Evolutionary conservation across 306 rosid species (phyloP), one percentile per base, ranked within the genome.

Genomic region (Vigna nakashimae): DNA sequence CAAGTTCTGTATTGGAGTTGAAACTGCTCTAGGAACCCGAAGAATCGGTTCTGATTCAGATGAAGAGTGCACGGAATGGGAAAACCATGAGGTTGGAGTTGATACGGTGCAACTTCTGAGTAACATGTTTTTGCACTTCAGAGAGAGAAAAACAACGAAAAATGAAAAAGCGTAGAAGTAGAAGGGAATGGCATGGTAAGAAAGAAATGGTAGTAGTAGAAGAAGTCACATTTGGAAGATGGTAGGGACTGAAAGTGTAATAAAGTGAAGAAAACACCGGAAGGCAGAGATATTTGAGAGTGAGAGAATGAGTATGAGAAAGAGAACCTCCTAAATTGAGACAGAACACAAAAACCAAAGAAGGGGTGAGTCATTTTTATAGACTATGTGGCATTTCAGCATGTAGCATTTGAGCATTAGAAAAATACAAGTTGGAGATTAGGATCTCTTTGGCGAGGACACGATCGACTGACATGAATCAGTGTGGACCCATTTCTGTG

Each of bases 61-160:
- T 28, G 83, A 80, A 20, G 82, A 30, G 5, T 79, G 88, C 63
- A 75, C 83, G 65, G 60, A 78, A 74, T 85, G 87, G 52, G 78
- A 87, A 6, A 86, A n/a, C 73, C 86, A 86, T 60, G 96, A 87
- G 38, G 55, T 79, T 68, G 78, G 81, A 66, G 86, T 84, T 32
- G 94, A 90, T 13, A 88, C 26, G 5, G 87, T 89, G 24, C 84
- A 88, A 74, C 89, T 94, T 83, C 94, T 77, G 26, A 90, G 91
- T 75, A 88, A 84, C 96, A 94, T 93, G 86, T 9, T 80, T 69
- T 62, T 16, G 26, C 4, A 69, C 6, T 83, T 22, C 7, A 30
- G 15, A 72, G 49, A 14, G 2, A 42, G 6, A 55, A 10, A 38
- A 9, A 32, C 15, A 26, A n/a, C 6, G 43, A 4, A 4, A 43